Percentiles rank a stretch among this genome's conserved stretches.
phyloP scores from a whole-genome alignment of 441 rosid genomes.

The Pelargonium exstipulatum region DNA sequence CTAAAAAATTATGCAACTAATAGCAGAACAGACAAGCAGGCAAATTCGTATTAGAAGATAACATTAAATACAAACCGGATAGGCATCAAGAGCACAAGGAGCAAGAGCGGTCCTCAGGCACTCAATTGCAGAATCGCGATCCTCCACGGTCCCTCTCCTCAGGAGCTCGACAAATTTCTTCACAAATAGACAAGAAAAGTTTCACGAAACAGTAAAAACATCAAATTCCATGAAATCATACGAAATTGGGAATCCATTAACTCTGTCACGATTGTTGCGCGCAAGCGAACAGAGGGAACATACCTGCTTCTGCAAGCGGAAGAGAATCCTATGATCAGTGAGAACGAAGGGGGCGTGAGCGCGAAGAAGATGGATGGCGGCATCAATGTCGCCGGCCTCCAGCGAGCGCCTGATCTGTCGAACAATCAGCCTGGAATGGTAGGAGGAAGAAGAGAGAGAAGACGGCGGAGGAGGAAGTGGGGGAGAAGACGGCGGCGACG shows the following conservation, averaged over 20 bases:
- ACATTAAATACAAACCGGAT: constrained; percentile 48
- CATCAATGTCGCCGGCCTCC: constrained; percentile 70
- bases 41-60: not conserved
- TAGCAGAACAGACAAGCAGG: constrained; percentile 7
- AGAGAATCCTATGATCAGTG: constrained; percentile 73
- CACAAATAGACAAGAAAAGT: constrained; percentile 17
- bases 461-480: constrained; percentile 41
- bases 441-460: constrained; percentile 52
- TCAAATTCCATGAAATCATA: not conserved
- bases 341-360: constrained; percentile 63
- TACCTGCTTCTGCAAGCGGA: constrained; percentile 85
- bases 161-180: constrained; percentile 87
- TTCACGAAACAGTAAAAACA: not conserved
- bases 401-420: constrained; percentile 67
- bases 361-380: constrained; percentile 56
- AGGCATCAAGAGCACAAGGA: constrained; percentile 94
- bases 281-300: constrained; percentile 5
- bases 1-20: not conserved
- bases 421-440: constrained; percentile 61
- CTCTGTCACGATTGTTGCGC: not conserved
- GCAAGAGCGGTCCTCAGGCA: constrained; percentile 79
- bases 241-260: not conserved
- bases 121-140: constrained; percentile 52
- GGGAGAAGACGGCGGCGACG: constrained; percentile 43
- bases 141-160: constrained; percentile 69